Conservation (phyloP, 2,329 filamentous ascomycete species). For the Apiospora arundinis region DNA sequence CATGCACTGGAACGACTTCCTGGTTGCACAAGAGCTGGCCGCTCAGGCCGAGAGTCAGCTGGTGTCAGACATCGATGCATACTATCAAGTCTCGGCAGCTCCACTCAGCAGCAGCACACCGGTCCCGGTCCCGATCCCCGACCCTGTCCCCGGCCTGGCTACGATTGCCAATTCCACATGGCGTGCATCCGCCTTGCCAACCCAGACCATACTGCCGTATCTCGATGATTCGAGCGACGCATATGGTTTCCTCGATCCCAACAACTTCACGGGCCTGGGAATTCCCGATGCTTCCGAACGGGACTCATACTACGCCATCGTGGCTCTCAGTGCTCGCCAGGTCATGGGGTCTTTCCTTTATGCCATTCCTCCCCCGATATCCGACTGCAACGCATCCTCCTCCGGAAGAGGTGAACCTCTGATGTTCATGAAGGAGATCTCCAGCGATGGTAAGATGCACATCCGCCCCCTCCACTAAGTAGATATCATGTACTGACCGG, state of each 20-base stretch:
- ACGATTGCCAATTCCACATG: too few relatives aligned
- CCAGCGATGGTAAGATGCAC: constrained; percentile 65
- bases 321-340: constrained; percentile 78
- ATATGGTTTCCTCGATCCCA: constrained; percentile 38
- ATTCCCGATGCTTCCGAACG: constrained; percentile 79
- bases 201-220: background rate
- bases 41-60: constrained; percentile 70
- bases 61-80: constrained; percentile 68
- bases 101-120: background rate
- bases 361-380: constrained; percentile 62
- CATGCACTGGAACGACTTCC: constrained; percentile 74
- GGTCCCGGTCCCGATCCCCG: background rate
- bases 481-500: background rate
- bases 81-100: constrained; percentile 50
- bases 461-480: background rate
- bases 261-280: constrained; percentile 53
- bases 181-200: background rate
- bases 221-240: constrained; percentile 50
- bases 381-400: background rate
- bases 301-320: constrained; percentile 76
- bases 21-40: constrained; percentile 63
- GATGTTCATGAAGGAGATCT: constrained; percentile 84
- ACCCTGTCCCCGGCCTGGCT: background rate
- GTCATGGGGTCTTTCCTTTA: constrained; percentile 79
- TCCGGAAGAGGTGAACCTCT: constrained; percentile 62